These are phyloP conservation scores for Coemansia sp. DNA, from an alignment of 192 early-diverging fungal genomes.

Conservation along the genomic window DNA sequence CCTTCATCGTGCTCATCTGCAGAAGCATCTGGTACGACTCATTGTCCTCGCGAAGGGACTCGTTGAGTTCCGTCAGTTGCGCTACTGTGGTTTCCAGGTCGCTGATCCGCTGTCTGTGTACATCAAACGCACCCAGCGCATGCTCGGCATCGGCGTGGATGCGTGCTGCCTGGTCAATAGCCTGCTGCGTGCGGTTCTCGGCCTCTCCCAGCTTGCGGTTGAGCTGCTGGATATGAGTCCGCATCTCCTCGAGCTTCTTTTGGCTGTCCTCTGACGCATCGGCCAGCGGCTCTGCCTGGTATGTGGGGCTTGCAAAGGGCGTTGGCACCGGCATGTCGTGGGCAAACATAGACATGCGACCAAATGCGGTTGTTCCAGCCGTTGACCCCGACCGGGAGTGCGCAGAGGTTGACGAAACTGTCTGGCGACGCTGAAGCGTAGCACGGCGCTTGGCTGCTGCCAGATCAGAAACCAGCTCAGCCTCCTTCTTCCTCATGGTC, in stretches of 20 bases:
- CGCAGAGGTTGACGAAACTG: conserved; percentile 32
- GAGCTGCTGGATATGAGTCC: conserved; percentile 33
- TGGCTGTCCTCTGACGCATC: neutral
- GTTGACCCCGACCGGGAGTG: conserved; percentile 17
- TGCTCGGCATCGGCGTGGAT: conserved; percentile 36
- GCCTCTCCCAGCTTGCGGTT: conserved; percentile 37
- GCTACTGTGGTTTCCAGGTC: conserved; percentile 59
- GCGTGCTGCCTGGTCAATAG: conserved; percentile 24
- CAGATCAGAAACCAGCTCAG: conserved; percentile 41
- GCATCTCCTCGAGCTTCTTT: conserved; percentile 4
- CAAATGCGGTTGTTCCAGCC: conserved; percentile 2
- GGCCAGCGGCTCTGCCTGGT: neutral
- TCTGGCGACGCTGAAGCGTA: conserved; percentile 41
- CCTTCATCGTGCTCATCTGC: conserved; percentile 80
- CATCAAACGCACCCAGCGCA: conserved; percentile 19
- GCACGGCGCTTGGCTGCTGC: conserved; percentile 44
- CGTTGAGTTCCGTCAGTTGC: conserved; percentile 69
- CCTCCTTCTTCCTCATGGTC: conserved; percentile 34
- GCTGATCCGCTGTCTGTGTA: conserved; percentile 28
- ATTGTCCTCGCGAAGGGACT: conserved; percentile 76
- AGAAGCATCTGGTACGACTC: conserved; percentile 78
- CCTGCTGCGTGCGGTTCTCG: conserved; percentile 35
- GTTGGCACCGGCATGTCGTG: conserved; percentile 21
- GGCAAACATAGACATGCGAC: conserved; percentile 27
- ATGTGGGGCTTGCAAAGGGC: conserved; percentile 6